Conservation (phyloP, 2,329 filamentous ascomycete genomes). For the Cordyceps cicadae region DNA sequence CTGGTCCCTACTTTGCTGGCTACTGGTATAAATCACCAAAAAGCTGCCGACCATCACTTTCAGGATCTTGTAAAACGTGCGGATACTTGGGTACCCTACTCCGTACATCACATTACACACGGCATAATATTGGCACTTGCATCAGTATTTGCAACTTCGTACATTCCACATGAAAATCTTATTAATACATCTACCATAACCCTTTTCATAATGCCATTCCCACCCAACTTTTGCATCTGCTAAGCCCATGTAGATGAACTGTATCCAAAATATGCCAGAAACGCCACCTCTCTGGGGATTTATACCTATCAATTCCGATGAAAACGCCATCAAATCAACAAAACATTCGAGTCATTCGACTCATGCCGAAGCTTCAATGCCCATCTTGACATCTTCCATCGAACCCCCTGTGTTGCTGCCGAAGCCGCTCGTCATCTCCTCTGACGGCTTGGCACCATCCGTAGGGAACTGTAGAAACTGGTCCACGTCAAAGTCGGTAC, state of each 20-base stretch:
- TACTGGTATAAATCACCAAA: too few species aligned
- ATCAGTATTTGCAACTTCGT: background rate
- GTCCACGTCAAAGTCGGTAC: constrained; percentile 48
- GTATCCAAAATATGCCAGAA: background rate
- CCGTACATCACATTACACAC: background rate
- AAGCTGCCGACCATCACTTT: too few species aligned
- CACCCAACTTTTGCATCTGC: background rate
- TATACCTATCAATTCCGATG: background rate
- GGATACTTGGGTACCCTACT: background rate
- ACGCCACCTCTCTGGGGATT: background rate
- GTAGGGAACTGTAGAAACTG: constrained; percentile 52
- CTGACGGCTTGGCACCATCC: constrained; percentile 34
- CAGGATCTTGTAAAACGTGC: too few species aligned
- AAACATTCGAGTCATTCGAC: background rate
- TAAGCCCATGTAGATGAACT: background rate
- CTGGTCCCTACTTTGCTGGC: too few species aligned
- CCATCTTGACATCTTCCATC: constrained; percentile 10
- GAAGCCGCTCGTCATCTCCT: constrained; percentile 26
- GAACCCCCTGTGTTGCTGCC: background rate
- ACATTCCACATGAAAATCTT: background rate
- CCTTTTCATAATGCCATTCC: background rate
- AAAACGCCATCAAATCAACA: background rate
- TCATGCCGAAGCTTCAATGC: constrained; percentile 9
- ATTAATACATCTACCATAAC: background rate
- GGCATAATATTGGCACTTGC: background rate